phyloP scores from a whole-genome alignment of 352 stramenopile genomes.

The Aphanomyces invadans region DNA sequence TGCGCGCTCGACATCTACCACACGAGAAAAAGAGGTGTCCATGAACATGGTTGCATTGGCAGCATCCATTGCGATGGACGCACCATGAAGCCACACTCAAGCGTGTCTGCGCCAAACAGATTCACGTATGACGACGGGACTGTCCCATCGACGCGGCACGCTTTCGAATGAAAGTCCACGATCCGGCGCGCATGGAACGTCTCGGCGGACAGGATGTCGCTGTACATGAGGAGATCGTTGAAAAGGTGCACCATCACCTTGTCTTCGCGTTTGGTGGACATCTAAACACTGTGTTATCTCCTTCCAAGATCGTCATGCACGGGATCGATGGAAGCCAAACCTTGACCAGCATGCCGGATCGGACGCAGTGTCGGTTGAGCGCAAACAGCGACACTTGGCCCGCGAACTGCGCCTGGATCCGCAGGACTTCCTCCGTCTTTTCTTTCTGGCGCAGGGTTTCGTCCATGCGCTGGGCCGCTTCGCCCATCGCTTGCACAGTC shows the following conservation, averaged over 20 bases:
- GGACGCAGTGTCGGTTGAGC: conserved; percentile 46
- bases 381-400: conserved; percentile 67
- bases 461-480: conserved; percentile 69
- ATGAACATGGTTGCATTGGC: no score
- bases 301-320: neutral
- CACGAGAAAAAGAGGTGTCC: no score
- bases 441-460: conserved; percentile 78
- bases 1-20: conserved; percentile 58
- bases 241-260: conserved; percentile 81
- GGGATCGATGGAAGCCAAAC: neutral
- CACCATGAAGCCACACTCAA: conserved; percentile 24
- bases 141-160: conserved; percentile 52
- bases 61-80: neutral
- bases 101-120: conserved; percentile 26
- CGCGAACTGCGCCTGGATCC: conserved; percentile 70
- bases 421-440: conserved; percentile 66
- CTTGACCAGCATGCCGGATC: conserved; percentile 65
- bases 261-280: conserved; percentile 73
- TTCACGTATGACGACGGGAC: conserved; percentile 44
- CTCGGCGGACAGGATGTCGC: conserved; percentile 57
- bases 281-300: no score
- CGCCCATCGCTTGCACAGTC: conserved; percentile 48
- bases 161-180: conserved; percentile 65
- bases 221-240: conserved; percentile 82
- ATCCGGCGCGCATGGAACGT: conserved; percentile 63